A percentile compares a stretch with the other conserved stretches of the same genome.
Conservation (phyloP, 1,284 basidiomycete species). For the Cryptococcus deneoformans region DNA sequence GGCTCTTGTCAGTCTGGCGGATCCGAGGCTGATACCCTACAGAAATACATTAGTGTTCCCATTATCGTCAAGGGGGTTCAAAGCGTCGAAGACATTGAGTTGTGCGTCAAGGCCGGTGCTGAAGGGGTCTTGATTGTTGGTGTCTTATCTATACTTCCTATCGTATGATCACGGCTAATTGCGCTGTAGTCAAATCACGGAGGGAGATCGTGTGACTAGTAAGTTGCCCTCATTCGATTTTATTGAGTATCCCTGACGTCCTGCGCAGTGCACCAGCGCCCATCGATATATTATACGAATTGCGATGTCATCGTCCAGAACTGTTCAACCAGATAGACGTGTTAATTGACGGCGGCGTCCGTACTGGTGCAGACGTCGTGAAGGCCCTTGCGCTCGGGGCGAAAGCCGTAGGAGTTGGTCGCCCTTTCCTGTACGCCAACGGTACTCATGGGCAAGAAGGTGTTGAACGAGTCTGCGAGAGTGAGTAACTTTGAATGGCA, state of each 20-base stretch:
- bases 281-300: slow-evolving; percentile 63
- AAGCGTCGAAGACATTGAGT: slow-evolving; percentile 41
- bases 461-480: too few relatives aligned
- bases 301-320: slow-evolving; percentile 9
- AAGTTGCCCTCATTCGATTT: too few relatives aligned
- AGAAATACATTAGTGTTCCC: slow-evolving; percentile 55
- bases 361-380: slow-evolving; percentile 83
- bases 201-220: slow-evolving; percentile 41
- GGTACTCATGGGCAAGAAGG: slow-evolving; percentile 75
- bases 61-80: slow-evolving; percentile 76
- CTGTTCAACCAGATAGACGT: slow-evolving; percentile 54
- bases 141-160: slow-evolving; percentile 19
- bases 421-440: slow-evolving; percentile 87
- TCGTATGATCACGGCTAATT: slow-evolving; percentile 51
- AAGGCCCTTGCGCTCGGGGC: slow-evolving; percentile 91
- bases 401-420: slow-evolving; percentile 81
- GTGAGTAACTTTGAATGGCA: too few relatives aligned
- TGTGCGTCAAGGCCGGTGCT: too few relatives aligned
- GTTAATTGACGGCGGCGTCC: slow-evolving; percentile 84
- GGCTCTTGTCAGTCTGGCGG: slow-evolving; percentile 21
- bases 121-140: slow-evolving; percentile 1
- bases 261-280: slow-evolving; percentile 52
- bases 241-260: slow-evolving; percentile 15
- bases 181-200: slow-evolving; percentile 55
- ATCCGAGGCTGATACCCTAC: too few relatives aligned